Evolutionary conservation across 106 monocot genomes (phyloP).

Genomic region (Cymbidium sinense): DNA sequence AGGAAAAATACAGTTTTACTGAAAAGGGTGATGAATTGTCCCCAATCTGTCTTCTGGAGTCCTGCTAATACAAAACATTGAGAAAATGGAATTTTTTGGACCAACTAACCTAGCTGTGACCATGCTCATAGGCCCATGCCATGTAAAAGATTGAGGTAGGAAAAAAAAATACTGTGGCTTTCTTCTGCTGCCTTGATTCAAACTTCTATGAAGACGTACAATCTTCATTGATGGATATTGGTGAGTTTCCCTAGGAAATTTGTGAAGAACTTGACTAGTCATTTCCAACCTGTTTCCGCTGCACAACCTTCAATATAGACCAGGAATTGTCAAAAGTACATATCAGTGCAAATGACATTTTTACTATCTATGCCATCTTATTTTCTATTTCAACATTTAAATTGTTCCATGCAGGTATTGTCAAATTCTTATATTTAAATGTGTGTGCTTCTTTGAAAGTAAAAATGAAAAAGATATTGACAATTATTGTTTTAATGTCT

Average conservation of each 20-base stretch:
- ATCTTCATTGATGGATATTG: not conserved
- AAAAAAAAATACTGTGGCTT: not conserved
- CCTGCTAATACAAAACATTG: not conserved
- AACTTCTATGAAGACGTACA: not conserved
- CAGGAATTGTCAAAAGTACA: not conserved
- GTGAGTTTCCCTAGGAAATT: not conserved
- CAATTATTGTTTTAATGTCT: not conserved
- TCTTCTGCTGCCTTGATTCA: not conserved
- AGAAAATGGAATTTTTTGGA: not conserved
- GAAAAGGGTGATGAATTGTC: not conserved
- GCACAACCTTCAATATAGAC: not conserved
- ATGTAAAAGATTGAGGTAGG: not conserved
- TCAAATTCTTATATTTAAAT: not conserved
- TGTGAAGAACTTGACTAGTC: not conserved
- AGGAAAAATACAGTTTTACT: not conserved
- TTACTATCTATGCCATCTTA: not conserved
- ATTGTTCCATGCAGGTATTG: not conserved
- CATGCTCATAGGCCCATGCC: not conserved
- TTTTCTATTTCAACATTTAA: not conserved
- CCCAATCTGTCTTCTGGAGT: not conserved
- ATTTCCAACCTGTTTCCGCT: not conserved
- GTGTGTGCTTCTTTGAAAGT: constrained; percentile 2
- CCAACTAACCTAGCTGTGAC: not conserved
- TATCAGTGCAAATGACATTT: not conserved
- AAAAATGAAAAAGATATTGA: not conserved